phyloP scores from a whole-genome alignment of 164 flowering plant genomes.

The Piper longum region DNA sequence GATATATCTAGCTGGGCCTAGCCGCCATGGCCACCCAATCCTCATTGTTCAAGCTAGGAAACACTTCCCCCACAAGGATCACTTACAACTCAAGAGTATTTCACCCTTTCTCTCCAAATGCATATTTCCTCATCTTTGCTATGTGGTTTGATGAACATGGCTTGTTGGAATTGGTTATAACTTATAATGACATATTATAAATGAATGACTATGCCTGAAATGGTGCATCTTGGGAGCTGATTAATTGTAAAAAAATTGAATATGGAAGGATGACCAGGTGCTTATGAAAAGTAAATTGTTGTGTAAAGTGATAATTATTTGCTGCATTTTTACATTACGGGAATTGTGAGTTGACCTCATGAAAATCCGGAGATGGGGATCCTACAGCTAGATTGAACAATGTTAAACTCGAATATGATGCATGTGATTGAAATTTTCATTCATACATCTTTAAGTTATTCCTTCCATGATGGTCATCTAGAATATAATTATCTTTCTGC shows the following conservation, averaged over 20 bases:
- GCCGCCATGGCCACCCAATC: constrained; percentile 35
- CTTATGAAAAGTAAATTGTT: too few species aligned
- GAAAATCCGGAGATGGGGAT: too few species aligned
- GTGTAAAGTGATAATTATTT: too few species aligned
- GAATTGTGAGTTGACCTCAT: too few species aligned
- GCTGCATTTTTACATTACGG: background rate
- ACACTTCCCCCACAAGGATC: constrained; percentile 63
- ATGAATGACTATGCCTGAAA: too few species aligned
- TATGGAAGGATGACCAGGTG: too few species aligned
- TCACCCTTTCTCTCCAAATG: background rate
- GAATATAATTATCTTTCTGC: background rate
- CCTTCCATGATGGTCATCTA: background rate
- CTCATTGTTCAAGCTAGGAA: constrained; percentile 34
- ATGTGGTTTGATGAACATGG: background rate
- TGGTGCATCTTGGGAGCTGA: too few species aligned
- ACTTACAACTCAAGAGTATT: constrained; percentile 61
- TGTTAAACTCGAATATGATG: too few species aligned
- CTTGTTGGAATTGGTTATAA: background rate
- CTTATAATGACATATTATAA: too few species aligned
- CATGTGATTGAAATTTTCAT: too few species aligned
- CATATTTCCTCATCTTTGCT: background rate
- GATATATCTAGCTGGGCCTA: constrained; percentile 41
- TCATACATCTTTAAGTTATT: background rate
- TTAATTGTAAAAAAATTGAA: too few species aligned
- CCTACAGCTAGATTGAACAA: too few species aligned